Evolutionary conservation across 305 asterid species (phyloP).

Genomic region (Solanum aculeatissimum): DNA sequence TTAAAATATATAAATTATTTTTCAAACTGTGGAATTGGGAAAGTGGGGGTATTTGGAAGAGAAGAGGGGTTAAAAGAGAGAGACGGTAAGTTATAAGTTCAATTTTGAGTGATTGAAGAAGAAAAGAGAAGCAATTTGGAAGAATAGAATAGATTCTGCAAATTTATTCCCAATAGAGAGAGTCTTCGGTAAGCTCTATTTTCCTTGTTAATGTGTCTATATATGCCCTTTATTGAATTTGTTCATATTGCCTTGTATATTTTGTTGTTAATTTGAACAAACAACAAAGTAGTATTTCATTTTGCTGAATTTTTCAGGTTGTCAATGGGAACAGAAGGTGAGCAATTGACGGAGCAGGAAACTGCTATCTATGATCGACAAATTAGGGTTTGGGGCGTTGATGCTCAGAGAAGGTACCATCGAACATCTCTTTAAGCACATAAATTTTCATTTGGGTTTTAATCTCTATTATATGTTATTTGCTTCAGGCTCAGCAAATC

Average conservation of each 20-base stretch:
- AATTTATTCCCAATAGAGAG: background rate
- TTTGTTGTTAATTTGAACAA: background rate
- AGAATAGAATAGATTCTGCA: background rate
- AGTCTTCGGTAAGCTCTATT: background rate
- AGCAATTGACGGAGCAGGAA: conserved; percentile 81
- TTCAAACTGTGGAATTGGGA: background rate
- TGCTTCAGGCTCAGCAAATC: conserved; percentile 75
- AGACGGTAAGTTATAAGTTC: background rate
- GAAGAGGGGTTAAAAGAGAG: background rate
- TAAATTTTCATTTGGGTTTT: background rate
- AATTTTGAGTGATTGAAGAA: background rate
- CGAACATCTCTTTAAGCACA: background rate
- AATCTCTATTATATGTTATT: background rate
- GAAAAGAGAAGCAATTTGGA: background rate
- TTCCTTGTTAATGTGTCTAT: background rate
- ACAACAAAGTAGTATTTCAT: background rate
- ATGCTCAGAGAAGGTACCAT: conserved; percentile 82
- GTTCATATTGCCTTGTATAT: background rate
- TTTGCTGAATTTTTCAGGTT: background rate
- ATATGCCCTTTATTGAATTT: background rate
- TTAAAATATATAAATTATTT: background rate
- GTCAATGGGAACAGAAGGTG: background rate
- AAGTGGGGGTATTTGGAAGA: background rate
- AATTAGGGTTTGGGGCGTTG: conserved; percentile 99
- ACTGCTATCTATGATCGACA: conserved; percentile 98